Base-by-base conservation (phyloP, 192 early-diverging fungal genomes). In the Umbelopsis ramanniana region DNA sequence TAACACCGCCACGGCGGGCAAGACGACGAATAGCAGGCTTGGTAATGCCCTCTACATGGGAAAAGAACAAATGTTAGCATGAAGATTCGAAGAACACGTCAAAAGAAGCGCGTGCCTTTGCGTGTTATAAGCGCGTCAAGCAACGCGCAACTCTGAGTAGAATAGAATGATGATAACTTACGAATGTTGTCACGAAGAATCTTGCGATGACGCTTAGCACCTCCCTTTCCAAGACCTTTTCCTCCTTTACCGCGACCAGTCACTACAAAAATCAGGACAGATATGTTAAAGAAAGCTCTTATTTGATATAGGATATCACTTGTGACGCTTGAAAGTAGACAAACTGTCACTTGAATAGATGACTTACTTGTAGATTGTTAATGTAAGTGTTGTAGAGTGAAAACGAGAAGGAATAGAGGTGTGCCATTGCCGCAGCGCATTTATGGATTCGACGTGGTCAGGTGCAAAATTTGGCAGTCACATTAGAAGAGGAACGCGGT, bases 131-230 rank as follows among this genome's bases (percentile, higher is more conserved):
- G 26, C 57, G 57, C 57, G 57, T 63, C 17, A 38, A n/a, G 33
- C 17, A 0, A 19, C 37, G 19, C 17, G 33, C 2, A 17, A 35
- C 0, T 11, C 6, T 63, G 57, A 35, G 24, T 19, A 37, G 57
- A 17, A 6, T 37, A 29, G 14, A 19, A 19, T 29, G 11, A 4
- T 2, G 26, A 63, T n/a, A 29, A 37, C 57, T 63, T 38, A 63
- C 57, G 93, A 79, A 95, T 96, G 92, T 98, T 99, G 81, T 99
- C 97, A 79, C 97, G 94, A 79, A 99, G 91, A 91, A 98, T 98
- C 92, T 98, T 98, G 84, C 97, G 92, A 86, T 98, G 97, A 84
- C 97, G 97, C 92, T 98, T 98, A 86, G 97, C 97, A 53, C 97
- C 97, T 55, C 97, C 97, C 91, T 98, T 98, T 91, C 97, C 97